Conservation (phyloP, 2,329 filamentous ascomycete genomes). For the Rugonectria rugulosa region DNA sequence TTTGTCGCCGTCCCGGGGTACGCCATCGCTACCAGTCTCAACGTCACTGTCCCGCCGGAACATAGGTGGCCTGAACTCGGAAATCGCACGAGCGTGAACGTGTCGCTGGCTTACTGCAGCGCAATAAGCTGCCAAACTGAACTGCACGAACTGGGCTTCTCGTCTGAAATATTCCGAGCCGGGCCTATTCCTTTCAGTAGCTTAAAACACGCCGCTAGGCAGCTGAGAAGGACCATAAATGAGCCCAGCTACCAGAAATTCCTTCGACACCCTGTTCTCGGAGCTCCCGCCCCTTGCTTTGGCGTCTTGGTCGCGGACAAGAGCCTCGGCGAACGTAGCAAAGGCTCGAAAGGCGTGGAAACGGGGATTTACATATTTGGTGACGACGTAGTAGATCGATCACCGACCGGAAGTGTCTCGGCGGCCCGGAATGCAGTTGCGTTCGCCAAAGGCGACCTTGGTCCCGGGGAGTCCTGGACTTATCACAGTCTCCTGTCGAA, state of each 20-base stretch:
- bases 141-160: background rate
- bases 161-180: background rate
- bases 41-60: background rate
- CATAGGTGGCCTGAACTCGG: conserved; percentile 12
- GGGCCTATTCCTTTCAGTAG: background rate
- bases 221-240: background rate
- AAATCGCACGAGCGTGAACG: background rate
- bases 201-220: background rate
- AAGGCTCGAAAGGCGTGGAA: background rate
- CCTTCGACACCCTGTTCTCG: background rate
- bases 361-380: conserved; percentile 8
- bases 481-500: conserved; percentile 5
- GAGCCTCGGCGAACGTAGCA: background rate
- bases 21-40: background rate
- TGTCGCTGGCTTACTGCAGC: background rate
- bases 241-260: background rate
- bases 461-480: conserved; percentile 2
- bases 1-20: conserved; percentile 5
- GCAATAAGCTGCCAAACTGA: conserved; percentile 4
- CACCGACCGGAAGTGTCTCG: background rate
- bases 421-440: conserved; percentile 2
- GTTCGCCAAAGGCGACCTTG: conserved; percentile 1
- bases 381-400: conserved; percentile 3
- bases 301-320: background rate
- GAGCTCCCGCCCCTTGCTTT: background rate